These are phyloP conservation scores for Salix arbutifolia DNA, from an alignment of 345 rosid species.

Conservation along the genomic window DNA sequence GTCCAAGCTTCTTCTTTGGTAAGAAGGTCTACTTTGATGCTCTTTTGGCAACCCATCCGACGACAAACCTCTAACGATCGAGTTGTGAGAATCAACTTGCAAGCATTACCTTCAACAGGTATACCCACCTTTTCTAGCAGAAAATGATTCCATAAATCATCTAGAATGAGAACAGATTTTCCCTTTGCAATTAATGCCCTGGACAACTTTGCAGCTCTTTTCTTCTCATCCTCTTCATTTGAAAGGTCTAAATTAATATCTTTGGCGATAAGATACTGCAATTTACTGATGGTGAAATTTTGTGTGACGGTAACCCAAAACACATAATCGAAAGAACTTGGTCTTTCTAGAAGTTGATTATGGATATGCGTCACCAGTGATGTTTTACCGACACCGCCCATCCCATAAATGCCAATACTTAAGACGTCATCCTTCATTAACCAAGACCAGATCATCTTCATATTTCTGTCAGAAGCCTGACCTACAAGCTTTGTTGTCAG, in stretches of 20 bases:
- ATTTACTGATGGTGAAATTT: not conserved
- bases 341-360: not conserved
- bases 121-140: conserved; percentile 7
- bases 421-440: conserved; percentile 1
- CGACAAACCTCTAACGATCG: not conserved
- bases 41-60: not conserved
- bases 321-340: not conserved
- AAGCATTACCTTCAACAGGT: not conserved
- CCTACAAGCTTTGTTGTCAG: not conserved
- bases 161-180: conserved; percentile 14
- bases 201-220: not conserved
- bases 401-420: conserved; percentile 25
- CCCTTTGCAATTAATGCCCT: not conserved
- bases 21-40: conserved; percentile 8
- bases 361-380: conserved; percentile 3
- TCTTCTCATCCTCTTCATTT: not conserved
- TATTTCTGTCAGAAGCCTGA: not conserved
- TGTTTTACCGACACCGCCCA: conserved; percentile 22
- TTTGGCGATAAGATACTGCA: conserved; percentile 8
- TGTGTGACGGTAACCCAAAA: conserved; percentile 9
- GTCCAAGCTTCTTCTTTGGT: not conserved
- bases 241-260: not conserved
- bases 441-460: conserved; percentile 3
- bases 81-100: conserved; percentile 18
- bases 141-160: conserved; percentile 15